Evolutionary conservation across 352 stramenopile genomes (phyloP).

Genomic region (Phytopythium oedochilum): DNA sequence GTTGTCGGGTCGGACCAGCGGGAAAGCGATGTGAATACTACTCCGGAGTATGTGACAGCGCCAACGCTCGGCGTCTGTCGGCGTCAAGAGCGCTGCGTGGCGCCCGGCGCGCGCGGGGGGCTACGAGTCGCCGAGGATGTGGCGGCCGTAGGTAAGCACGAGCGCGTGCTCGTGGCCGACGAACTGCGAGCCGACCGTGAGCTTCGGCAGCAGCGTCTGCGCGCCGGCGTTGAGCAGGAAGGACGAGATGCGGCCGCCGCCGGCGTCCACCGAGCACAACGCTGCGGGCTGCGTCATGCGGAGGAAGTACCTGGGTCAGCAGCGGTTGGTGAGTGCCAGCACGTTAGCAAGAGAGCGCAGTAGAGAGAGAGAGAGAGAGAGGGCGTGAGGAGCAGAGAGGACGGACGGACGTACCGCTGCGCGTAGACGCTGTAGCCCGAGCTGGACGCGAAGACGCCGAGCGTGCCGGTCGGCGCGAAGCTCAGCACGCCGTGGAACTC

Average conservation of each 20-base stretch:
- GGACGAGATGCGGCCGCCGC: conserved; percentile 26
- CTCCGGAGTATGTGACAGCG: no score
- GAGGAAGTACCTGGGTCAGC: conserved; percentile 38
- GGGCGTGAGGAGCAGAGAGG: not conserved
- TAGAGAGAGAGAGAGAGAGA: not conserved
- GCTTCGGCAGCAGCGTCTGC: conserved; percentile 50
- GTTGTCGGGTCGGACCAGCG: not conserved
- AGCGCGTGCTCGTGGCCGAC: conserved; percentile 56
- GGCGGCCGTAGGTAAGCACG: conserved; percentile 66
- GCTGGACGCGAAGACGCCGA: conserved; percentile 65
- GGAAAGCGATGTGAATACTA: no score
- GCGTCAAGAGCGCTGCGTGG: no score
- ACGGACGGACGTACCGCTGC: conserved; percentile 30
- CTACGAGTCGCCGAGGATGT: conserved; percentile 33
- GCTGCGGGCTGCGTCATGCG: conserved; percentile 56
- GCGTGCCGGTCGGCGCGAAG: conserved; percentile 28
- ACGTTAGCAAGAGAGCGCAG: not conserved
- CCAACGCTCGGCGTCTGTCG: no score
- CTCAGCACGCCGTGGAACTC: conserved; percentile 73
- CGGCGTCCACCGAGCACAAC: conserved; percentile 46
- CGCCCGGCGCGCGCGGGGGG: no score
- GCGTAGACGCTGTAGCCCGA: conserved; percentile 81
- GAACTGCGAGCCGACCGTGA: conserved; percentile 63
- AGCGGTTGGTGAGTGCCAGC: not conserved
- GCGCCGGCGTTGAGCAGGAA: conserved; percentile 66